These are phyloP conservation scores for Trichosanthes truncata DNA, from an alignment of 306 rosid genomes.

Conservation along the genomic window DNA sequence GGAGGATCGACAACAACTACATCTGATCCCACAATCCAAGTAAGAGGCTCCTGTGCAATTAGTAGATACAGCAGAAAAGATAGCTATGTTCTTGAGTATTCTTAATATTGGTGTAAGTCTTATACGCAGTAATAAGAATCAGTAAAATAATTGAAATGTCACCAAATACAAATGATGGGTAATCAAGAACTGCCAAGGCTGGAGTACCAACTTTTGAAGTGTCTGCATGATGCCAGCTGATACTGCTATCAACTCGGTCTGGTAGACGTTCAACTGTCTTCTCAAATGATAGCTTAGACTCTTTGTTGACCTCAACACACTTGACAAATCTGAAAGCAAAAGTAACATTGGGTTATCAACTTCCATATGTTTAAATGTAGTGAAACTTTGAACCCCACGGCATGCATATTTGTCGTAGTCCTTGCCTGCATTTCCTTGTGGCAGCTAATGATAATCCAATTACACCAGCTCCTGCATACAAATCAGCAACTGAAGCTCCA, in stretches of 20 bases:
- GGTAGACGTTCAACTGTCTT: conserved; percentile 78
- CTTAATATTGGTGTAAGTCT: not conserved
- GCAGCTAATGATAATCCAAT: conserved; percentile 89
- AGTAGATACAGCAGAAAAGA: conserved; percentile 12
- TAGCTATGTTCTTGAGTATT: conserved; percentile 9
- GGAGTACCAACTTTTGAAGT: conserved; percentile 50
- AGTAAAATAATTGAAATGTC: not conserved
- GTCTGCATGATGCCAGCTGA: conserved; percentile 91
- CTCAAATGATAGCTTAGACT: conserved; percentile 83
- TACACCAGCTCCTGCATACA: conserved; percentile 96
- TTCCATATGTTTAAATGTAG: not conserved
- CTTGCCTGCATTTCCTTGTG: conserved; percentile 93
- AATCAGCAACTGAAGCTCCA: conserved; percentile 79
- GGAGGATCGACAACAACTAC: conserved; percentile 95
- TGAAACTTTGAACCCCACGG: not conserved
- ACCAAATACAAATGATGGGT: conserved; percentile 7
- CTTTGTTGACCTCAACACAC: conserved; percentile 89
- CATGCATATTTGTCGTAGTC: conserved; percentile 18
- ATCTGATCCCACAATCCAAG: conserved; percentile 82
- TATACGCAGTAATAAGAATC: not conserved
- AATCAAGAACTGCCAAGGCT: conserved; percentile 15
- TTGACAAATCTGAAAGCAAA: conserved; percentile 56
- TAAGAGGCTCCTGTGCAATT: conserved; percentile 68
- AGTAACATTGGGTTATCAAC: not conserved
- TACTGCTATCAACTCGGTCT: conserved; percentile 47